phyloP scores from a whole-genome alignment of 2,329 filamentous ascomycete species.

The Pezicula rhizophila region DNA sequence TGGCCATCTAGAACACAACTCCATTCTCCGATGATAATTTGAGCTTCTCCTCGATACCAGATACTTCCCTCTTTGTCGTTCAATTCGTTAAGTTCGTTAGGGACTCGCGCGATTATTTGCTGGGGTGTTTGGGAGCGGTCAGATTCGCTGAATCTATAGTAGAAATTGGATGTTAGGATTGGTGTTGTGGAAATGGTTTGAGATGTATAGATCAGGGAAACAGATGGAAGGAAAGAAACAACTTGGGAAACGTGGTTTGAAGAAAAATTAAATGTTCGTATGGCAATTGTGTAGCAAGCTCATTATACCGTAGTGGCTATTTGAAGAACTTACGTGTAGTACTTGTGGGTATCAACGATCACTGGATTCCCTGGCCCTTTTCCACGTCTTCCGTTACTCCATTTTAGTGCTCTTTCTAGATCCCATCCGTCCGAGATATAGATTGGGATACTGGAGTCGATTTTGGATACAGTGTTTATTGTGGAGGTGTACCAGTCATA shows the following conservation, averaged over 20 bases:
- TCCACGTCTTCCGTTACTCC: constrained; percentile 35
- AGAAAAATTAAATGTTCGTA: too few species aligned
- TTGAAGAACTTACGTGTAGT: constrained; percentile 36
- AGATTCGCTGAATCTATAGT: constrained; percentile 37
- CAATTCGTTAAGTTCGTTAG: constrained; percentile 37
- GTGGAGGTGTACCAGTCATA: constrained; percentile 51
- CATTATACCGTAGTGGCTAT: neutral
- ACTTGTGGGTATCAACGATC: constrained; percentile 52
- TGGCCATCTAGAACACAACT: constrained; percentile 48
- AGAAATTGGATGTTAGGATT: neutral
- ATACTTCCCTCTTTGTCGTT: constrained; percentile 41
- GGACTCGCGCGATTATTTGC: constrained; percentile 42
- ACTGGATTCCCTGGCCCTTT: constrained; percentile 35
- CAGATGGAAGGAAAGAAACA: too few species aligned
- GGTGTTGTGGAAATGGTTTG: too few species aligned
- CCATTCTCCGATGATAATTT: constrained; percentile 51
- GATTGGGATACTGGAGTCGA: constrained; percentile 45
- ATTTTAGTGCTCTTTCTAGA: constrained; percentile 37
- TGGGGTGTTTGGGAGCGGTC: constrained; percentile 45
- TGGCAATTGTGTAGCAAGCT: neutral
- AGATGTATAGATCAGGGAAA: too few species aligned
- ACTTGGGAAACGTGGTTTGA: too few species aligned
- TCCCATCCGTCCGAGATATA: constrained; percentile 56
- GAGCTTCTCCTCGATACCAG: constrained; percentile 40
- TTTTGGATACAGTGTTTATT: constrained; percentile 36